Evolutionary conservation across 192 early-diverging fungal species (phyloP), one percentile per base, ranked within the genome.

Genomic region (Umbelopsis vinacea): DNA sequence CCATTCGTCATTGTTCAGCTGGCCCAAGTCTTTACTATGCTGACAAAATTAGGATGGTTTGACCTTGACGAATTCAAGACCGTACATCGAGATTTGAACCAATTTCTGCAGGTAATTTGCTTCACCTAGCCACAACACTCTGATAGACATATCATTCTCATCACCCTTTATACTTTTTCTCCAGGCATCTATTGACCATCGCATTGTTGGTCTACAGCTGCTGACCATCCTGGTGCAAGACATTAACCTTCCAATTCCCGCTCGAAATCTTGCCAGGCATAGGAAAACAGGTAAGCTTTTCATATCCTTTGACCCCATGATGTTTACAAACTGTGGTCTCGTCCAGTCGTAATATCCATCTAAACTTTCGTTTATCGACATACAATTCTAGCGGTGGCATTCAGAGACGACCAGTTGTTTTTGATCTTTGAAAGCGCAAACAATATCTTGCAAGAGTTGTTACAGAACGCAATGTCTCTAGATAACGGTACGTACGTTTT

Each of bases 21-120:
- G 22, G 84, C 87, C 4, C 80, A 87, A 71, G 79, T 93, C 9
- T 87, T 92, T 73, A 81, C 89, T 3, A 52, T 87, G 19, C 80
- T 93, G 43, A 89, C 89, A 19, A 90, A 89, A 67, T 52, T 92
- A 12, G 90, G 90, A 29, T 94, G 92, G 92, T 83, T 90, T 40
- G 92, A 94, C 66, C 71, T 83, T 29, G 89, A 90, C 23, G 85
- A 89, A 71, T 94, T 92, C 66, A 79, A 79, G 21, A 78, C 85
- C 21, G 74, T 89, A 5, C 46, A 84, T 29, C 73, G 82, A 33
- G 83, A 86, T 38, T 68, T 90, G n/a, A 68, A 83, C 37, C 82
- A 87, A 38, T 90, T 88, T 52, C 80, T 89, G 22, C 82, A 86
- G 76, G 88, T 87, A 84, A 60, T 54, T 78, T 45, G 37, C 74